These are phyloP conservation scores for Chlamydomonas sphaeroides DNA, from an alignment of 139 green algal species.

Conservation along the genomic window DNA sequence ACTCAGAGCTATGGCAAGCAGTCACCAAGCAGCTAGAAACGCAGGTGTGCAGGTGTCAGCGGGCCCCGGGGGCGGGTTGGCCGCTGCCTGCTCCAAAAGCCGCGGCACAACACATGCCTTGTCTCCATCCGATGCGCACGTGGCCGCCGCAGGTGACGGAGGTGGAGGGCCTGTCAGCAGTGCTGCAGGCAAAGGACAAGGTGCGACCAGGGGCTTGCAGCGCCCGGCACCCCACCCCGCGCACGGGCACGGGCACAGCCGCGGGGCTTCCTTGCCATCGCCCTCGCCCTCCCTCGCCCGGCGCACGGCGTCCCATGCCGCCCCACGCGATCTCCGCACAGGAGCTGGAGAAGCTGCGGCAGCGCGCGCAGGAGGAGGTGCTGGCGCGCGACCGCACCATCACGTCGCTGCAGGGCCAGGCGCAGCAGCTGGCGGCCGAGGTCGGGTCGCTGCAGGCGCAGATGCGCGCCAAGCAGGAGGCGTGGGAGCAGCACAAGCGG, in stretches of 20 bases:
- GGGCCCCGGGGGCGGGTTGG: too few species aligned
- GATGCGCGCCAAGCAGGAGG: constrained; percentile 1
- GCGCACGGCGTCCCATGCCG: too few species aligned
- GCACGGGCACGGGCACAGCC: too few species aligned
- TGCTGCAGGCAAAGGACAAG: too few species aligned
- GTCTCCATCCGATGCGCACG: neutral
- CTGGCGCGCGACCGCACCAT: neutral
- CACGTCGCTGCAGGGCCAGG: neutral
- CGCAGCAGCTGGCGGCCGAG: neutral
- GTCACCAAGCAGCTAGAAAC: constrained; percentile 3
- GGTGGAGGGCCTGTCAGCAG: neutral
- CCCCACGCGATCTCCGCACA: too few species aligned
- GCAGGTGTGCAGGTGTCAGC: too few species aligned
- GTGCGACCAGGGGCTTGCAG: too few species aligned
- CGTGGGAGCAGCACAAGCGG: constrained; percentile 29
- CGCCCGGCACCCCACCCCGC: neutral
- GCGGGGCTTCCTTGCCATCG: neutral
- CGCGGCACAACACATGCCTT: neutral
- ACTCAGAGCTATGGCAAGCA: neutral
- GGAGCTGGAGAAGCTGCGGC: neutral
- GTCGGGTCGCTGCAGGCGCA: neutral
- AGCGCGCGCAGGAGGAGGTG: neutral
- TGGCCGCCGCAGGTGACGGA: neutral
- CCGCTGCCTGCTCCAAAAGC: too few species aligned
- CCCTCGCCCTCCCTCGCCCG: too few species aligned